Base-by-base conservation (phyloP, 164 flowering plant genomes). In the Brasenia schreberi region DNA sequence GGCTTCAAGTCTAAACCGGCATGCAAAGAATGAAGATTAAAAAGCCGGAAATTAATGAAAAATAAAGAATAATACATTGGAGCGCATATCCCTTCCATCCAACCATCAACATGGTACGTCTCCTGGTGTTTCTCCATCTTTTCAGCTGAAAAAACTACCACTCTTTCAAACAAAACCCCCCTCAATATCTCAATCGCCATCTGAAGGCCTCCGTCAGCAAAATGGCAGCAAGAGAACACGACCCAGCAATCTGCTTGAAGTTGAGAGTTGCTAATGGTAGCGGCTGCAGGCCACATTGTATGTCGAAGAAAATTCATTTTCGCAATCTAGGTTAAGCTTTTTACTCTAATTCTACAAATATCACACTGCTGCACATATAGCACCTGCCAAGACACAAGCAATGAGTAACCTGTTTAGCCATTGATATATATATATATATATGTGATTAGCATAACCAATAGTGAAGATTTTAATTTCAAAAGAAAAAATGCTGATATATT, bases 351-450 rank as follows among this genome's bases (percentile, higher is more conserved):
- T 49, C 14, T 49, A 49, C 56, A 49, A 49, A 49, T 14, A 61
- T 78, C 75, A 82, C 56, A 81, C 85, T n/a, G 84, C 74, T 19
- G 85, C 82, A 80, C 87, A 84, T 65, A 84, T 66, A 19, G 81
- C 80, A 58, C 87, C 87, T 49, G 56, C 56, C 80, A 80, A 45
- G 71, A 74, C 18, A 33, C 59, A 64, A 63, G 18, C 18, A 61
- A 19, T 43, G 18, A 43, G 14, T 10, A 43, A 33, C 39, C 39
- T 33, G 39, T 33, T 33, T 33, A 33, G 39, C 39, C 39, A 23
- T 23, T 23, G 27, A 23, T 23, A 23, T 23, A 23, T 23, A 23
- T 23, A 23, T 23, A 33, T 33, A 33, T 33, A 33, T 33, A 33
- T 33, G 4, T 33, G 39, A 33, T 33, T 33, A 33, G 39, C 39